Percentiles rank a stretch among this genome's conserved stretches.
These are phyloP conservation scores for Boechera divaricarpa DNA, from an alignment of 345 rosid genomes.

Conservation along the genomic window DNA sequence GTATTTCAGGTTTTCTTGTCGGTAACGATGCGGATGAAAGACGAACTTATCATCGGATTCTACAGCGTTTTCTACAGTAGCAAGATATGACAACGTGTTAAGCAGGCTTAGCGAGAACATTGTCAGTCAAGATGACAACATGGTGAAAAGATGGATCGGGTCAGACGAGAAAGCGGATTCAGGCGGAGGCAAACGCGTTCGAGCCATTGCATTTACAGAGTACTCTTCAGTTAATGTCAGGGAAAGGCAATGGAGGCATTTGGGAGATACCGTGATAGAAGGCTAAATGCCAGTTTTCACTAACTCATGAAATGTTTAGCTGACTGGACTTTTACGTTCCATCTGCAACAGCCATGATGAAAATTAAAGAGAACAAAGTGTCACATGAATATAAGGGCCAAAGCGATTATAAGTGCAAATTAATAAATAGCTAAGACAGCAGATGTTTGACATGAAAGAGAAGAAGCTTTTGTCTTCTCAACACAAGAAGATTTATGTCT, in stretches of 20 bases:
- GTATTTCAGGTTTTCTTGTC: slow-evolving; percentile 94
- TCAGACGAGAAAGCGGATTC: slow-evolving; percentile 69
- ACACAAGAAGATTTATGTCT: neutral
- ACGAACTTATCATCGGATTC: slow-evolving; percentile 75
- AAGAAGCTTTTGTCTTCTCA: neutral
- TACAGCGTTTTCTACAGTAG: slow-evolving; percentile 65
- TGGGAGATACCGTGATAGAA: slow-evolving; percentile 88
- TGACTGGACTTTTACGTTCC: slow-evolving; percentile 76
- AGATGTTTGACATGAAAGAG: neutral
- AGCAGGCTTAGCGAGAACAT: slow-evolving; percentile 86
- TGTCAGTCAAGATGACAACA: slow-evolving; percentile 82
- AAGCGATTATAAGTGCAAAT: neutral
- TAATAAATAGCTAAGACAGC: no score
- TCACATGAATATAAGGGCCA: slow-evolving; percentile 20
- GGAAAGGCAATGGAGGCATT: slow-evolving; percentile 84
- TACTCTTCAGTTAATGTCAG: slow-evolving; percentile 88
- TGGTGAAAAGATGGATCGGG: slow-evolving; percentile 75
- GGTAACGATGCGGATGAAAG: slow-evolving; percentile 86
- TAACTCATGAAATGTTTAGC: slow-evolving; percentile 77
- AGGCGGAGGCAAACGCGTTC: slow-evolving; percentile 81
- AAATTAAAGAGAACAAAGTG: slow-evolving; percentile 21
- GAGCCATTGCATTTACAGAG: slow-evolving; percentile 78
- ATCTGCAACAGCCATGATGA: slow-evolving; percentile 73
- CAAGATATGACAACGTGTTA: slow-evolving; percentile 80
- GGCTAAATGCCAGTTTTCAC: slow-evolving; percentile 90